Evolutionary conservation across 345 rosid genomes (phyloP).

Genomic region (Turnera subulata): DNA sequence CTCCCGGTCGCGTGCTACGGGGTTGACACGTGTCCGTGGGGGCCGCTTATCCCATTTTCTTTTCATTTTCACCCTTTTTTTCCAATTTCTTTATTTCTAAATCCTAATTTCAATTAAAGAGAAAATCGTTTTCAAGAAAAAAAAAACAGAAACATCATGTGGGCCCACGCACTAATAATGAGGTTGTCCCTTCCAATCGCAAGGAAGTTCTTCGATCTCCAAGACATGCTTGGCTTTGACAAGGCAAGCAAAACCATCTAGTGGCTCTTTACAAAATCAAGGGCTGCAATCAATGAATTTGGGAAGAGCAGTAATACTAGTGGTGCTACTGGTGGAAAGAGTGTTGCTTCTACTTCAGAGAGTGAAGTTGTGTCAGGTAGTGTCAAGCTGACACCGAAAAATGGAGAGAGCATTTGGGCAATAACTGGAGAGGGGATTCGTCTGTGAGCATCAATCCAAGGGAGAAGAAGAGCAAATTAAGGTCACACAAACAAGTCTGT

Average conservation of each 20-base stretch:
- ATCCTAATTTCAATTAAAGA: no score
- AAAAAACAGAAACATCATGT: no score
- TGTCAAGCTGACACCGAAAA: no score
- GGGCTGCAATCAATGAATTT: constrained; percentile 46
- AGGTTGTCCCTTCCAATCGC: constrained; percentile 70
- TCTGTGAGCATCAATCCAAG: constrained; percentile 10
- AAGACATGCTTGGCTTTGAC: constrained; percentile 78
- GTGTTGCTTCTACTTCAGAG: constrained; percentile 19
- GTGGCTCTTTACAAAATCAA: constrained; percentile 69
- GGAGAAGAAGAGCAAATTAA: constrained; percentile 19
- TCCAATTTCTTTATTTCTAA: no score
- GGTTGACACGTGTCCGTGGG: no score
- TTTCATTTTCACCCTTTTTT: no score
- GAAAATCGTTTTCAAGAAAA: no score
- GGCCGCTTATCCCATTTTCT: no score
- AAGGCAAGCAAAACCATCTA: constrained; percentile 80
- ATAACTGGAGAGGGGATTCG: constrained; percentile 2
- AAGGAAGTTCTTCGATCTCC: constrained; percentile 77
- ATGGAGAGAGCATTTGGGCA: no score
- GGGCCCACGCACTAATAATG: no score
- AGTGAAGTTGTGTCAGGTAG: constrained; percentile 13
- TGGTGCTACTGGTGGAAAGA: constrained; percentile 7
- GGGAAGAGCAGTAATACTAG: constrained; percentile 9
- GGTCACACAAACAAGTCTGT: constrained; percentile 11
- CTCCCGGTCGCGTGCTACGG: no score